Evolutionary conservation across 306 rosid species (phyloP), one percentile per base, ranked within the genome.

Genomic region (Medicago arabica): DNA sequence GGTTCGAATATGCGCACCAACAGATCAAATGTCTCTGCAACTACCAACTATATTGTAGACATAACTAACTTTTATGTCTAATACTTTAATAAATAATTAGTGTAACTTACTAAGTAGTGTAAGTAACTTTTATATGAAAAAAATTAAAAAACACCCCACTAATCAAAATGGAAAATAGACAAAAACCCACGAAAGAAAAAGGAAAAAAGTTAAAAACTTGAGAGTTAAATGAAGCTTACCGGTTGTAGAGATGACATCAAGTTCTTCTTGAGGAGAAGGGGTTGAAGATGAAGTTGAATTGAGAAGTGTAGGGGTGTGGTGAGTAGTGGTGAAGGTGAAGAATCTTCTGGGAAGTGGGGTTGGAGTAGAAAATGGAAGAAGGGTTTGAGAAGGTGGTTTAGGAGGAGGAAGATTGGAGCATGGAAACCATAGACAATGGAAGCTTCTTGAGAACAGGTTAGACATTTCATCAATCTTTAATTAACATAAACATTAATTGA

Each of bases 211-310:
- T 18, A 21, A 55, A 66, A 40, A 21, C 34, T 85, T 51, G 74
- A 68, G 69, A 72, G 67, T 11, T 16, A 73, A 47, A 50, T 31
- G 7, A 76, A 58, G 64, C 83, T n/a, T 78, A 89, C 95, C 86
- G 15, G 82, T 81, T 57, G 85, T 62, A 57, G 90, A 82, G 44
- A 89, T 16, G 66, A 89, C 17, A 47, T 31, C 66, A 23, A 82
- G 16, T 8, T 86, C 83, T 2, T 78, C 77, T 7, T 67, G 81
- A 41, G 90, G 73, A 62, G 10, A 63, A 73, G 86, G 71, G 69
- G 51, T 74, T 6, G 86, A 79, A 43, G 72, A 47, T 53, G 90
- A 75, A 72, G 69, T 59, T 63, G 81, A 74, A 58, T 43, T 71
- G 85, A 82, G 21, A 39, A 66, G 63, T n/a, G 79, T 0, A 53